Base-by-base conservation (phyloP, 2,329 filamentous ascomycete genomes). In the Tolypocladium sp. region DNA sequence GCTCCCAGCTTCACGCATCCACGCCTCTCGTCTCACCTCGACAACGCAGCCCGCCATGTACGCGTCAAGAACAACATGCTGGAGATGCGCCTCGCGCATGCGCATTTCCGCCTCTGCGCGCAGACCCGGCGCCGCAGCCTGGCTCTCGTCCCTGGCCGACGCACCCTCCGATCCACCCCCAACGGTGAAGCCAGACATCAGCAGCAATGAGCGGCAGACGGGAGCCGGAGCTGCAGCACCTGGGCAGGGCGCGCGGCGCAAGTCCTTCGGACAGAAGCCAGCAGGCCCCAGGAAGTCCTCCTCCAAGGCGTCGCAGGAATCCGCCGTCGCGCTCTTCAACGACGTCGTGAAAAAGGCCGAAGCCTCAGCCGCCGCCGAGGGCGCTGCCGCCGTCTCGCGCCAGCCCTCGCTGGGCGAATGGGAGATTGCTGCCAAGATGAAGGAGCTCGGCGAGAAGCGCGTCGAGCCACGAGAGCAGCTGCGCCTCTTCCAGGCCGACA, bases 281-380 rank as follows among this genome's bases (percentile, higher is more conserved):
- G 27, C 49, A 13, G 30, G 49, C 9, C 30, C 49, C 9, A 10
- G 49, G 10, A 52, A 35, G 17, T 13, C 49, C 4, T n/a, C 27
- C 10, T 15, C 30, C 58, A 65, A 56, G 12, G 12, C 55, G 7
- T 38, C 60, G 0, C 58, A 66, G 41, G 68, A 68, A 10, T 60
- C 68, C 5, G 68, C 71, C 33, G 51, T 74, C 42, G 71, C 69
- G 1, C 60, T 74, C 20, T 74, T 74, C 67, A 71, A 73, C 53
- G 69, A 74, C 15, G 71, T 74, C n/a, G 70, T 73, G 56, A 67
- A 64, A 17, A 56, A 54, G 53, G 25, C 58, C 20, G 58, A 56
- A 22, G 40, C 44, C 38, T 10, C 55, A 27, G 12, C 25, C 33
- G 40, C 30, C 22, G 42, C 51, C 33, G 27, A 27, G 15, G 4